phyloP scores from a whole-genome alignment of 2,329 filamentous ascomycete species.

The Capronia americana region DNA sequence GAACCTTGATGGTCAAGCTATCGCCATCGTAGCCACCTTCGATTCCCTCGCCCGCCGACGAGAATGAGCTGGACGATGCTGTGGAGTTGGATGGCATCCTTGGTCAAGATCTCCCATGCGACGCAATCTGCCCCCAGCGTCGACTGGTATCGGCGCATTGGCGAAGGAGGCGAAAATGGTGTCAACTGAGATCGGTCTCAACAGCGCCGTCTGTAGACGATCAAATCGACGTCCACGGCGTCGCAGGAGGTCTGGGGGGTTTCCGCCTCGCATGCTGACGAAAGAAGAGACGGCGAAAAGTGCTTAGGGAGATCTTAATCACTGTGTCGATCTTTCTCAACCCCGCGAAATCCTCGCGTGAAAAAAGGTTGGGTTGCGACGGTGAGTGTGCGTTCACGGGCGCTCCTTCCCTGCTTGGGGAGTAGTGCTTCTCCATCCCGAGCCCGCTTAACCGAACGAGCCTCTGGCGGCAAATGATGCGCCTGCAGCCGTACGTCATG shows the following conservation, averaged over 20 bases:
- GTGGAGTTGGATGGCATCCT: conserved; percentile 25
- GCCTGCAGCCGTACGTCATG: not conserved
- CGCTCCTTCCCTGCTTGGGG: not conserved
- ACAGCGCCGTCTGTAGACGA: not conserved
- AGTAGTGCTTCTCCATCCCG: not conserved
- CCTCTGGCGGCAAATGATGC: not conserved
- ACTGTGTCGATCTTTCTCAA: conserved; percentile 7
- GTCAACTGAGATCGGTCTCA: not conserved
- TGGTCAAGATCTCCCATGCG: not conserved
- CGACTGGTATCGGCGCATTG: not conserved
- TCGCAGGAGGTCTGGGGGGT: not conserved
- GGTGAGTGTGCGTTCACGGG: conserved; percentile 3
- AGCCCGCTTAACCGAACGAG: not conserved
- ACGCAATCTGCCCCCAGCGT: not conserved
- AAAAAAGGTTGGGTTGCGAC: not conserved
- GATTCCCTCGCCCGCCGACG: conserved; percentile 29
- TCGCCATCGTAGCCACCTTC: conserved; percentile 39
- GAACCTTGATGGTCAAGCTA: conserved; percentile 49
- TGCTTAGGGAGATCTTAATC: conserved; percentile 4
- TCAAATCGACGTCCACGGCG: not conserved
- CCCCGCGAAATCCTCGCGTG: conserved; percentile 8
- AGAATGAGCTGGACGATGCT: conserved; percentile 26
- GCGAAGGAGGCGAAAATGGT: not conserved
- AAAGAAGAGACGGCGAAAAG: not conserved
- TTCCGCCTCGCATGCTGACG: conserved; percentile 1